These are phyloP conservation scores for Massospora cicadina DNA, from an alignment of 371 early-diverging fungal genomes.

Conservation along the genomic window DNA sequence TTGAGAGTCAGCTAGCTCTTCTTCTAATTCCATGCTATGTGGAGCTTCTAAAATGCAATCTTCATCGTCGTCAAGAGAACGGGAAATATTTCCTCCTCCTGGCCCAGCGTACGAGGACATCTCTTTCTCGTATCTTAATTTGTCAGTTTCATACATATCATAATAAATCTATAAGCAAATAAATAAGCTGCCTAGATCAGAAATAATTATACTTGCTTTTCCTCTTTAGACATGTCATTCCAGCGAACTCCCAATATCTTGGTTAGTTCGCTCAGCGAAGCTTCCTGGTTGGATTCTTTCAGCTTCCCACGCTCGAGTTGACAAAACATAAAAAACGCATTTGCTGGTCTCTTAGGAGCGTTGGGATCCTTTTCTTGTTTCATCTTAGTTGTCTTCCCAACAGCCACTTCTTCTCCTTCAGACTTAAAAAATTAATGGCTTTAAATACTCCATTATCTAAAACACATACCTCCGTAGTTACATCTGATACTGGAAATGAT, in stretches of 20 bases:
- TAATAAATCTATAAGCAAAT: conserved; percentile 22
- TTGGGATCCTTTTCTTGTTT: conserved; percentile 32
- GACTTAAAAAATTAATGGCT: neutral
- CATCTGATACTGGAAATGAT: neutral
- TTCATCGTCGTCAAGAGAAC: neutral
- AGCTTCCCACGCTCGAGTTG: conserved; percentile 32
- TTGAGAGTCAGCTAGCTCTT: neutral
- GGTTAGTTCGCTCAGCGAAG: conserved; percentile 28
- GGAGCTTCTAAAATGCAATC: neutral
- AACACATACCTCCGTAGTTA: neutral
- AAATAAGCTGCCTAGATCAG: neutral
- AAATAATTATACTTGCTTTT: conserved; percentile 23
- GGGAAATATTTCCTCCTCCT: neutral
- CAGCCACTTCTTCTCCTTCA: neutral
- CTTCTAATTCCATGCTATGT: neutral
- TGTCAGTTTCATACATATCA: conserved; percentile 26
- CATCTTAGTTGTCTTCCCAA: conserved; percentile 2
- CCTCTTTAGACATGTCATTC: conserved; percentile 26
- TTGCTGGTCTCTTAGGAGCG: conserved; percentile 44
- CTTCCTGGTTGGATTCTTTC: conserved; percentile 29
- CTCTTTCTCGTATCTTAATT: conserved; percentile 28
- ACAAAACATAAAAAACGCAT: conserved; percentile 42
- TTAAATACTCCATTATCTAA: neutral
- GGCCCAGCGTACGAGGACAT: conserved; percentile 21
- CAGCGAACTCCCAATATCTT: conserved; percentile 28